Evolutionary conservation across 164 flowering plant species (phyloP).

Genomic region (Echeveria elegans): DNA sequence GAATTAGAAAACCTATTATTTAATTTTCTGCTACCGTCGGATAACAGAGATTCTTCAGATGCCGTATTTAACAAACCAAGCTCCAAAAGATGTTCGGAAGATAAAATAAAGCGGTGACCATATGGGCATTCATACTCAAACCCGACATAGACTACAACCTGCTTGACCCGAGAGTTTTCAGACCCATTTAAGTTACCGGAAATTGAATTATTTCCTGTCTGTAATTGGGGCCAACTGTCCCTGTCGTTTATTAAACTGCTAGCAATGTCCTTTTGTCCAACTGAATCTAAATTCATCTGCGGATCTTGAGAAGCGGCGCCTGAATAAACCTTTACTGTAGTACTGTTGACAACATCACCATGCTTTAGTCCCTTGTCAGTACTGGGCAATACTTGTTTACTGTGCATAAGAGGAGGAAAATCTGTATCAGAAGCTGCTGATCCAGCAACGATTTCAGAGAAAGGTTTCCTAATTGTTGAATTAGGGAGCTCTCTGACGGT

Average conservation of each 20-base stretch:
- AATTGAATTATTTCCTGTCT: conserved; percentile 58
- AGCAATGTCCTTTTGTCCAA: conserved; percentile 22
- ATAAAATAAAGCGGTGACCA: conserved; percentile 82
- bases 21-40: conserved; percentile 18
- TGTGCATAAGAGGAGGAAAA: conserved; percentile 78
- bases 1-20: conserved; percentile 20
- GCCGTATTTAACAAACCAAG: conserved; percentile 38
- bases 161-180: conserved; percentile 28
- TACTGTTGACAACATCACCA: conserved; percentile 21
- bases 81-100: conserved; percentile 51
- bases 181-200: conserved; percentile 30
- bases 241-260: conserved; percentile 12
- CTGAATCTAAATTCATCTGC: conserved; percentile 22
- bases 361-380: conserved; percentile 37
- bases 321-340: conserved; percentile 20
- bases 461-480: conserved; percentile 64
- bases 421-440: conserved; percentile 47
- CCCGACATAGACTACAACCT: conserved; percentile 57
- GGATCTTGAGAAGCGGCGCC: conserved; percentile 21
- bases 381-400: conserved; percentile 26
- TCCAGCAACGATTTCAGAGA: conserved; percentile 94
- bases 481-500: conserved; percentile 59
- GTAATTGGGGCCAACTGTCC: conserved; percentile 32
- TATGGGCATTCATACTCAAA: conserved; percentile 91
- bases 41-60: conserved; percentile 36